Base-by-base conservation (phyloP, 345 rosid genomes). In the Gossypium australe region DNA sequence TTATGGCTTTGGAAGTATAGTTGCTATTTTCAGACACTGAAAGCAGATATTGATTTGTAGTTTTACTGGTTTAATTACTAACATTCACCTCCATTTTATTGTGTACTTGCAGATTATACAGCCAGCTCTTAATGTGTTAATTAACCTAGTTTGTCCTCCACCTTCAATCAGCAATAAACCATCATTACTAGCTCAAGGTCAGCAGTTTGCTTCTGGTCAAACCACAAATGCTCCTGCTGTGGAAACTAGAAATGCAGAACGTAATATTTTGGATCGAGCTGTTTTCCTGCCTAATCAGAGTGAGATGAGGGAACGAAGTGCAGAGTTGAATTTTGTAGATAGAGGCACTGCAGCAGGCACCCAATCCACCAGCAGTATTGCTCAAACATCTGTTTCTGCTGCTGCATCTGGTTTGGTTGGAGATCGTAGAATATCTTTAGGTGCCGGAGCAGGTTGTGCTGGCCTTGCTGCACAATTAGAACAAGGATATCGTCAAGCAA, bases 381-480 rank as follows among this genome's bases (percentile, higher is more conserved):
- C 88, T 18, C 97, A 85, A 75, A 84, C 90, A 47, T 87, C 98
- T 83, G 71, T 80, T 76, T 83, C 91, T 64, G 76, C 86, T 13
- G 80, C 87, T 62, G 74, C 97, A 48, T 95, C 98, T 57, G 93
- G 99, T 76, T 85, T 95, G 85, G 99, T 95, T 75, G 99, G 99
- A 72, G 98, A 93, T 81, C 84, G 97, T 49, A 90, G 98, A 78
- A 95, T 95, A 84, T 93, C 89, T 78, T 83, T 95, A 78, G 98
- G 99, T 80, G 89, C 90, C 70, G 99, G 96, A 74, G 89, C 99
- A n/a, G 99, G 99, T 78, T 90, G 86, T 77, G 96, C 99, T 64
- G 99, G 99, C 69, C 97, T 95, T 82, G 98, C 99, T 77, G 94
- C 99, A 38, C 94, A 93, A 81, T 86, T 95, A 87, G 99, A 95